Evolutionary conservation across 768 basidiomycete species (phyloP).

Genomic region (Phanerochaete sordida): DNA sequence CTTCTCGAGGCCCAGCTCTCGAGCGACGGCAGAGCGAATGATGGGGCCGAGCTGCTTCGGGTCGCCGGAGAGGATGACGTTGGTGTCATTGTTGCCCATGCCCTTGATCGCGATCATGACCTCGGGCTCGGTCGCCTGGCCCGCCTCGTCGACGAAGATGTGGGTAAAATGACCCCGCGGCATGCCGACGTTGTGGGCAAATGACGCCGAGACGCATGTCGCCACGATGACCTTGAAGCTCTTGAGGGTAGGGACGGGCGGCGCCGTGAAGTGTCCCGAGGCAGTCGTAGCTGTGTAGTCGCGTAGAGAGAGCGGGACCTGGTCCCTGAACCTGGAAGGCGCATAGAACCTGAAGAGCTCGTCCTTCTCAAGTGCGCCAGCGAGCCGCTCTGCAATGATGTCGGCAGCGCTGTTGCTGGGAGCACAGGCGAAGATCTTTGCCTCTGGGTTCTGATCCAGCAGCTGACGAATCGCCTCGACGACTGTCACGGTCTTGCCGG

Average conservation of each 20-base stretch:
- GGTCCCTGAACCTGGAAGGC: slow-evolving; percentile 38
- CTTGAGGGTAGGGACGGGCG: slow-evolving; percentile 34
- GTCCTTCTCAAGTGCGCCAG: slow-evolving; percentile 25
- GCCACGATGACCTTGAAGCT: slow-evolving; percentile 55
- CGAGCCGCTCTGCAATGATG: slow-evolving; percentile 23
- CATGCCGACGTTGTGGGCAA: slow-evolving; percentile 53
- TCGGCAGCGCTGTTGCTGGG: slow-evolving; percentile 63
- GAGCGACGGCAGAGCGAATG: slow-evolving; percentile 54
- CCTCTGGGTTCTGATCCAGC: slow-evolving; percentile 34
- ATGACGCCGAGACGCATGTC: slow-evolving; percentile 62
- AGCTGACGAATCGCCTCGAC: slow-evolving; percentile 63
- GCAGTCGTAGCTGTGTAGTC: slow-evolving; percentile 32
- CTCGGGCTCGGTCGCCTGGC: slow-evolving; percentile 70
- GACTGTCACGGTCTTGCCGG: slow-evolving; percentile 65
- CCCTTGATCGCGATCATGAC: slow-evolving; percentile 60
- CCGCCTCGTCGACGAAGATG: slow-evolving; percentile 71
- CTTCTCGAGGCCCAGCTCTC: slow-evolving; percentile 50
- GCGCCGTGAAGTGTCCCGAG: slow-evolving; percentile 41
- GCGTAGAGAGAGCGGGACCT: slow-evolving; percentile 35
- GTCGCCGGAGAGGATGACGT: slow-evolving; percentile 63
- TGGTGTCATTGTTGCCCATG: slow-evolving; percentile 49
- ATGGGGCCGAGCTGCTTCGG: slow-evolving; percentile 72
- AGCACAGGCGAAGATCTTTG: slow-evolving; percentile 58
- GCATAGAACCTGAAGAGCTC: slow-evolving; percentile 58
- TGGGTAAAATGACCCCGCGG: slow-evolving; percentile 60